These are phyloP conservation scores for Coniella lustricola DNA, from an alignment of 2,329 filamentous ascomycete species.

Conservation along the genomic window DNA sequence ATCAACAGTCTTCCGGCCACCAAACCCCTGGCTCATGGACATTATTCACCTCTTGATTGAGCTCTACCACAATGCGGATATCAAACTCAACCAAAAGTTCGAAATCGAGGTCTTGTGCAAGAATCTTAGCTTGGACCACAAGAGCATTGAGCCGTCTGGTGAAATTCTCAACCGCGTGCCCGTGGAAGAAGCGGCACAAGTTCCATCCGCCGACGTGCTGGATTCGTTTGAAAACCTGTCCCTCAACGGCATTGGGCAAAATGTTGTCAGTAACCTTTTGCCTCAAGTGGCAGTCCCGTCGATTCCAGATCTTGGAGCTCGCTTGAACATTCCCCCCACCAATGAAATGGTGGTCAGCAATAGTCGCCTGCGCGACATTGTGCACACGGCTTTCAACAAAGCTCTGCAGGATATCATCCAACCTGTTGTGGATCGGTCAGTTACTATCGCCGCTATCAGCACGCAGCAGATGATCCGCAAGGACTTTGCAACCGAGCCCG, in stretches of 20 bases:
- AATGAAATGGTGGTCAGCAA: conserved; percentile 73
- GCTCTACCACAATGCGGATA: conserved; percentile 83
- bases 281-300: conserved; percentile 70
- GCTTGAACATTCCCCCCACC: conserved; percentile 73
- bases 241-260: conserved; percentile 64
- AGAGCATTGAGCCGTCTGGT: conserved; percentile 78
- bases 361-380: conserved; percentile 64
- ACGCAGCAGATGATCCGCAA: conserved; percentile 94
- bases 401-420: conserved; percentile 95
- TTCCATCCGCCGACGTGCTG: conserved; percentile 58
- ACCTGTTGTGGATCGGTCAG: conserved; percentile 92
- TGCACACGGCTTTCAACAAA: conserved; percentile 77
- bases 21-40: conserved; percentile 97
- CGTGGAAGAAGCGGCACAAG: conserved; percentile 54
- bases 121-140: conserved; percentile 84
- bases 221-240: conserved; percentile 80
- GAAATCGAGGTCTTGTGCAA: conserved; percentile 98
- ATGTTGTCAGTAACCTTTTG: conserved; percentile 66
- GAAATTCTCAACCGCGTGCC: conserved; percentile 72
- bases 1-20: conserved; percentile 85
- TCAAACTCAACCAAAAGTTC: conserved; percentile 96
- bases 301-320: conserved; percentile 74
- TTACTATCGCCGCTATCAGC: conserved; percentile 95
- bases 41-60: conserved; percentile 87
- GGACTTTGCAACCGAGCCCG: conserved; percentile 88